A percentile compares a stretch with the other conserved stretches of the same genome.
These are phyloP conservation scores for Tulasnella sp. DNA, from an alignment of 768 basidiomycete species.

Conservation along the genomic window DNA sequence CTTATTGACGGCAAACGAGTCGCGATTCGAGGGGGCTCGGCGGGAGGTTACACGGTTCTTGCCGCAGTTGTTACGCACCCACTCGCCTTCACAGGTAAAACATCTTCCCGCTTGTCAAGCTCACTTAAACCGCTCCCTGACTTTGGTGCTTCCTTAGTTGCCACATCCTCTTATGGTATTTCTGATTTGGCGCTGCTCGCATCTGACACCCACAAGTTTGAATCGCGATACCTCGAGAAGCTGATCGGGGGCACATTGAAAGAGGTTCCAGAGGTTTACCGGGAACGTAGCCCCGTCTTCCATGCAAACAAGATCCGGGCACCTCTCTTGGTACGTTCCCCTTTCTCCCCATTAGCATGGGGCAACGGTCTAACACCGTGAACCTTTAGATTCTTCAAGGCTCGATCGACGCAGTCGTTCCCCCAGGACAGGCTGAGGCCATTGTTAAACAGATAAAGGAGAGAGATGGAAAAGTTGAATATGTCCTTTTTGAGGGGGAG, in stretches of 20 bases:
- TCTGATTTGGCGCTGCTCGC: slow-evolving; percentile 62
- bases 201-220: slow-evolving; percentile 73
- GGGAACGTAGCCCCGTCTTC: slow-evolving; percentile 63
- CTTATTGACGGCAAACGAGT: slow-evolving; percentile 67
- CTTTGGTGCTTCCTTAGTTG: slow-evolving; percentile 45
- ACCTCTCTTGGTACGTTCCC: slow-evolving; percentile 62
- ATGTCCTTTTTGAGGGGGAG: slow-evolving; percentile 65
- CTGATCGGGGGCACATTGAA: slow-evolving; percentile 61
- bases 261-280: slow-evolving; percentile 61
- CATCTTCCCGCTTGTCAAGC: not conserved
- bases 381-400: slow-evolving; percentile 67
- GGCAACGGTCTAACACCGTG: not conserved
- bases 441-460: slow-evolving; percentile 60
- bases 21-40: slow-evolving; percentile 71
- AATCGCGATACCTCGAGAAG: slow-evolving; percentile 60
- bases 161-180: slow-evolving; percentile 68
- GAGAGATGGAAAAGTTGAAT: slow-evolving; percentile 58
- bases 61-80: slow-evolving; percentile 48
- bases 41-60: slow-evolving; percentile 71
- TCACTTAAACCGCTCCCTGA: not conserved
- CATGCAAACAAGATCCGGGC: slow-evolving; percentile 64
- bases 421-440: slow-evolving; percentile 62
- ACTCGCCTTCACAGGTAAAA: slow-evolving; percentile 52
- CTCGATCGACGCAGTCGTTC: slow-evolving; percentile 63
- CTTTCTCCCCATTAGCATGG: not conserved